phyloP scores from a whole-genome alignment of 2,329 filamentous ascomycete genomes.

The Calcarisporium arbuscula region DNA sequence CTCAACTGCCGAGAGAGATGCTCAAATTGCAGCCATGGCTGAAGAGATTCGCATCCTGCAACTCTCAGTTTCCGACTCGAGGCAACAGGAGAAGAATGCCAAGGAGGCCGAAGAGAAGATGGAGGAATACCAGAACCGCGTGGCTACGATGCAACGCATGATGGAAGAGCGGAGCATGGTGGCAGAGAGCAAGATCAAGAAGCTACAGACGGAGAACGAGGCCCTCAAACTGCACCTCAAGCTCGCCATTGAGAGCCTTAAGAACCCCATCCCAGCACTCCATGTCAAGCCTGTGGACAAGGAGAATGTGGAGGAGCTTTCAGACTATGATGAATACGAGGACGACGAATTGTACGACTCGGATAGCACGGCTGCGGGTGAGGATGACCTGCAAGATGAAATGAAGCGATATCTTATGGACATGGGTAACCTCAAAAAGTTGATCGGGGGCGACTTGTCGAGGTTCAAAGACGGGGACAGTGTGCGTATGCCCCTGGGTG shows the following conservation, averaged over 20 bases:
- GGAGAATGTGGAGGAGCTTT: conserved; percentile 17
- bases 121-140: conserved; percentile 91
- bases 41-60: conserved; percentile 88
- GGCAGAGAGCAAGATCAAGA: conserved; percentile 88
- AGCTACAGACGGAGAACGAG: conserved; percentile 84
- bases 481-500: conserved; percentile 44
- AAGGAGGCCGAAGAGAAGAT: conserved; percentile 74
- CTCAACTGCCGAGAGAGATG: conserved; percentile 86
- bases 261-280: conserved; percentile 77
- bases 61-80: conserved; percentile 61
- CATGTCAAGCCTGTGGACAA: conserved; percentile 30
- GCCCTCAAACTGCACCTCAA: conserved; percentile 81
- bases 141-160: conserved; percentile 82
- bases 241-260: conserved; percentile 76
- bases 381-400: conserved; percentile 69
- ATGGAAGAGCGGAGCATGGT: conserved; percentile 94
- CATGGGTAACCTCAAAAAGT: conserved; percentile 57
- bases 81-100: conserved; percentile 67
- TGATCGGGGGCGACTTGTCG: conserved; percentile 70
- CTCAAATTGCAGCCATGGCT: conserved; percentile 89
- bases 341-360: conserved; percentile 52
- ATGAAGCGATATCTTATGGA: conserved; percentile 82
- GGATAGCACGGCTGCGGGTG: conserved; percentile 39
- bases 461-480: conserved; percentile 58
- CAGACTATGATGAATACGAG: conserved; percentile 48